Evolutionary conservation across 495 filamentous ascomycete genomes (phyloP).

Genomic region (Ramalina intermedia): DNA sequence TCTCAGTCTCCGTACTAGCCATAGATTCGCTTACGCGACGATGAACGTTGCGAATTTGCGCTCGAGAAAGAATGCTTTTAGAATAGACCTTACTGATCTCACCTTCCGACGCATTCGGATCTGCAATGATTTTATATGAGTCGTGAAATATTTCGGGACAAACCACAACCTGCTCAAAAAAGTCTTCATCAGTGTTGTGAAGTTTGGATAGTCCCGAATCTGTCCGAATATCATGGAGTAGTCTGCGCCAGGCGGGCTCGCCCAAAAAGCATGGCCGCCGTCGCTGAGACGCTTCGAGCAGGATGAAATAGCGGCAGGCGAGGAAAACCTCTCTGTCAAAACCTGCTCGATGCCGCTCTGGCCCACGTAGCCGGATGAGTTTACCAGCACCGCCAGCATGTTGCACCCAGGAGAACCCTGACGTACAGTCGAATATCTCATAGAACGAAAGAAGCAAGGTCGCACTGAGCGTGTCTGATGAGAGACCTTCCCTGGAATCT

Average conservation of each 20-base stretch:
- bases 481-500: constrained; percentile 9
- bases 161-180: not conserved
- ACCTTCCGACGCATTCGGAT: not conserved
- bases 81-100: not conserved
- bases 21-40: not conserved
- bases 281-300: constrained; percentile 18
- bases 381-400: constrained; percentile 25
- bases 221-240: constrained; percentile 19
- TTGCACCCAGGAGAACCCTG: constrained; percentile 20
- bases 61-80: not conserved
- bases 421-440: constrained; percentile 23
- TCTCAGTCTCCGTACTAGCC: too few relatives aligned
- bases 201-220: not conserved
- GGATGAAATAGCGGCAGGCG: constrained; percentile 21
- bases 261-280: constrained; percentile 22
- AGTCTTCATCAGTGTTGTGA: not conserved
- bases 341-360: constrained; percentile 18
- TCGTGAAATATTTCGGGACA: not conserved
- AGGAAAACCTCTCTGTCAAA: constrained; percentile 24
- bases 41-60: not conserved
- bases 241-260: constrained; percentile 22
- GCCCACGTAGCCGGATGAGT: constrained; percentile 23
- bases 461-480: constrained; percentile 17
- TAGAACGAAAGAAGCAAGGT: constrained; percentile 23
- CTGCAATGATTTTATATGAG: not conserved